A percentile compares a stretch with the other conserved stretches of the same genome.
phyloP scores from a whole-genome alignment of 495 filamentous ascomycete genomes.

The Evernia prunastri region DNA sequence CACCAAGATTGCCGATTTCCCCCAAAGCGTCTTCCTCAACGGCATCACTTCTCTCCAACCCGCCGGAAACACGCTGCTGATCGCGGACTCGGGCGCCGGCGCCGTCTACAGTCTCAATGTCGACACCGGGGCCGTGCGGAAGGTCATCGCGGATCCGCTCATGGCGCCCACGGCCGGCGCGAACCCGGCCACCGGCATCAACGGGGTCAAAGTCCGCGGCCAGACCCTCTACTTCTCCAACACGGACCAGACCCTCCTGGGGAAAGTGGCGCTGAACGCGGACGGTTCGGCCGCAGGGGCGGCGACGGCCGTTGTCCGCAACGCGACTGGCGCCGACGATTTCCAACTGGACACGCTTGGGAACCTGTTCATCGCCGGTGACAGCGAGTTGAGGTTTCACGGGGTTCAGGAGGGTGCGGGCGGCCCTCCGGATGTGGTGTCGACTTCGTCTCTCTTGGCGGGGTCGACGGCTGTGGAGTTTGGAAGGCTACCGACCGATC shows the following conservation, averaged over 20 bases:
- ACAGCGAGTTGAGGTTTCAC: neutral
- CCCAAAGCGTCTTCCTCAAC: conserved; percentile 8
- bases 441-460: conserved; percentile 12
- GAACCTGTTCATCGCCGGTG: neutral
- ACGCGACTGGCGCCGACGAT: conserved; percentile 26
- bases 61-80: conserved; percentile 10
- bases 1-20: conserved; percentile 15
- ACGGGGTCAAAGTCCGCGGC: conserved; percentile 31
- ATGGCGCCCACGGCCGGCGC: conserved; percentile 28
- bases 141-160: conserved; percentile 27
- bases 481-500: conserved; percentile 20
- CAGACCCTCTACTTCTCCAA: conserved; percentile 37
- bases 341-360: conserved; percentile 16
- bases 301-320: conserved; percentile 15
- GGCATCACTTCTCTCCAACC: conserved; percentile 7
- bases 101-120: conserved; percentile 32
- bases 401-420: neutral
- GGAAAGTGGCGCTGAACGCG: conserved; percentile 25
- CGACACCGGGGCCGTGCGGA: conserved; percentile 15
- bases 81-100: conserved; percentile 27
- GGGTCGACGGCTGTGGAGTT: conserved; percentile 28
- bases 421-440: conserved; percentile 9
- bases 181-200: conserved; percentile 31
- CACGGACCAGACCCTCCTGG: conserved; percentile 31
- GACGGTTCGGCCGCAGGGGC: conserved; percentile 24